Percentiles rank a stretch among this genome's conserved stretches.
These are phyloP conservation scores for Tetracladium setigerum DNA, from an alignment of 495 filamentous ascomycete species.

Conservation along the genomic window DNA sequence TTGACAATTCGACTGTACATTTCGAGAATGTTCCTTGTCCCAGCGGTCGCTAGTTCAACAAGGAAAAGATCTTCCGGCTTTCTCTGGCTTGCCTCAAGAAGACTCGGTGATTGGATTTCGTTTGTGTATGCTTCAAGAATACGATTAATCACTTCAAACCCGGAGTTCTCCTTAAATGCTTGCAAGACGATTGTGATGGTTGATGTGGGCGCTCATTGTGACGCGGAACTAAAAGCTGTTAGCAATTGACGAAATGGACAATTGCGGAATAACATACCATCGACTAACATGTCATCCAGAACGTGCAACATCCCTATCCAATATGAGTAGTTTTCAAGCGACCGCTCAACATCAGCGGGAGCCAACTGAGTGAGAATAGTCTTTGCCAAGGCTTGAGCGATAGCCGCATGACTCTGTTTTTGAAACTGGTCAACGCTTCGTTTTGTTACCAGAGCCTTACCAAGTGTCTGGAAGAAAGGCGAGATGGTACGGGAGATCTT, in stretches of 20 bases:
- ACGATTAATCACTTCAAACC: conserved; percentile 63
- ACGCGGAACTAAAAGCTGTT: conserved; percentile 24
- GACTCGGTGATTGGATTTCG: conserved; percentile 39
- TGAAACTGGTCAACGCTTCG: conserved; percentile 55
- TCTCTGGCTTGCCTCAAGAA: background rate
- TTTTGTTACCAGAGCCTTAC: conserved; percentile 68
- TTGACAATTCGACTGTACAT: conserved; percentile 70
- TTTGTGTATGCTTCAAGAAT: conserved; percentile 67
- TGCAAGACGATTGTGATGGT: conserved; percentile 74
- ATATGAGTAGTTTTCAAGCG: conserved; percentile 55
- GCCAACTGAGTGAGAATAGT: conserved; percentile 60
- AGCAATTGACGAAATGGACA: conserved; percentile 1
- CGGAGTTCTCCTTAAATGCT: conserved; percentile 75
- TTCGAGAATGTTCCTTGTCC: conserved; percentile 76
- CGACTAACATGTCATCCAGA: conserved; percentile 70
- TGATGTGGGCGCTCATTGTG: conserved; percentile 53
- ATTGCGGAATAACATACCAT: conserved; percentile 35
- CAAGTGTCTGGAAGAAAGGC: conserved; percentile 71
- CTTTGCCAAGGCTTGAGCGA: conserved; percentile 73
- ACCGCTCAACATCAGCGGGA: conserved; percentile 7
- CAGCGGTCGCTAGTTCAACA: conserved; percentile 33
- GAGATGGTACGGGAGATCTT: conserved; percentile 64
- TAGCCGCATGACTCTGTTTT: conserved; percentile 58
- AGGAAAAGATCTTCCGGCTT: conserved; percentile 19
- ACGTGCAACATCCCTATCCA: conserved; percentile 74